Conservation (phyloP, 2,329 filamentous ascomycete species). For the Fusarium armeniacum region DNA sequence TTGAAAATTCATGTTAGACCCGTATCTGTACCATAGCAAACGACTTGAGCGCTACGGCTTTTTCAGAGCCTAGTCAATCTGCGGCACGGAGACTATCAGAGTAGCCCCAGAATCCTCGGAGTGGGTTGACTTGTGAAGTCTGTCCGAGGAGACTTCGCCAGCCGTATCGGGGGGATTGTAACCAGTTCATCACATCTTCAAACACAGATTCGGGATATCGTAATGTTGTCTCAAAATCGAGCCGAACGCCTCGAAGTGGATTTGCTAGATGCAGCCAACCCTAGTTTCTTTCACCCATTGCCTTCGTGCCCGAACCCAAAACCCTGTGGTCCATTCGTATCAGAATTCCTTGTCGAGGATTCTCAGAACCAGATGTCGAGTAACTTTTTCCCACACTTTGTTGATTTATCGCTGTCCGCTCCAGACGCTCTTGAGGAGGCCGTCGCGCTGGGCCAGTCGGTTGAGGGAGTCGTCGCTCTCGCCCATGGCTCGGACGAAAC, state of each 20-base stretch:
- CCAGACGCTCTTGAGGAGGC: conserved; percentile 98
- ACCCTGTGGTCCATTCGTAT: conserved; percentile 49
- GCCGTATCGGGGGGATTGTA: conserved; percentile 58
- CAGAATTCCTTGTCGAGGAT: conserved; percentile 47
- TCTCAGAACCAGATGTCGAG: conserved; percentile 47
- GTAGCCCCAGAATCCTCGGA: conserved; percentile 70
- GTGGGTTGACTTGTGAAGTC: conserved; percentile 54
- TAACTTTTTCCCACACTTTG: conserved; percentile 45
- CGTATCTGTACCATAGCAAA: conserved; percentile 76
- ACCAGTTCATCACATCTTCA: conserved; percentile 51
- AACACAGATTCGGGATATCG: conserved; percentile 48
- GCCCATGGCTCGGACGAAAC: conserved; percentile 97
- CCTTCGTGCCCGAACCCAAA: conserved; percentile 56
- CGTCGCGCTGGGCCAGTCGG: conserved; percentile 94
- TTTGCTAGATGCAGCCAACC: conserved; percentile 62
- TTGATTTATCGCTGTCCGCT: conserved; percentile 74
- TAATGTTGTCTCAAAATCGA: conserved; percentile 60
- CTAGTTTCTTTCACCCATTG: conserved; percentile 57
- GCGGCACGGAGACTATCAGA: conserved; percentile 70
- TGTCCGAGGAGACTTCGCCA: conserved; percentile 69
- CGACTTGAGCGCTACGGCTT: conserved; percentile 70
- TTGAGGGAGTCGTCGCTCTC: conserved; percentile 98
- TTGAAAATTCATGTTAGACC: conserved; percentile 65
- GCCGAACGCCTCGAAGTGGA: conserved; percentile 64
- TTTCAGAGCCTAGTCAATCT: conserved; percentile 71